Percentiles rank a stretch among this genome's conserved stretches.
Conservation (phyloP, 805 yeast genomes). For the Candida tammaniensis region DNA sequence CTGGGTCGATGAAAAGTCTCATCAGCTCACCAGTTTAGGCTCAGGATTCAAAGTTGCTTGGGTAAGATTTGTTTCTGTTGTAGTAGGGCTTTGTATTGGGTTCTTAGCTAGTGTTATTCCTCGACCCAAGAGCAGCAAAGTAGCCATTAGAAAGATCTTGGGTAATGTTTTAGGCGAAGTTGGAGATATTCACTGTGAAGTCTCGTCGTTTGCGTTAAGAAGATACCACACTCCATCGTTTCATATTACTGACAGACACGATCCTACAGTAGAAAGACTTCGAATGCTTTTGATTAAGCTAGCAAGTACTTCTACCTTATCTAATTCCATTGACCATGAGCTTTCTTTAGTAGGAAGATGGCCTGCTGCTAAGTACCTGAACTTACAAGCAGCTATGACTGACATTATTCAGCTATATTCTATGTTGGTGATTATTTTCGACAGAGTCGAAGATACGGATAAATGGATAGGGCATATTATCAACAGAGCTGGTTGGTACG, state of each 20-base stretch:
- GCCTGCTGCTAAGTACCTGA: constrained; percentile 26
- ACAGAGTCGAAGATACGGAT: constrained; percentile 24
- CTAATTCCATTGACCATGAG: constrained; percentile 28
- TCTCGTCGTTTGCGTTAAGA: constrained; percentile 23
- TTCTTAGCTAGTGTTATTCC: constrained; percentile 31
- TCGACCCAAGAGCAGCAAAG: constrained; percentile 25
- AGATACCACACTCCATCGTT: constrained; percentile 19
- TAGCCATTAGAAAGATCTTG: constrained; percentile 21
- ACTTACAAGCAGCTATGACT: constrained; percentile 19
- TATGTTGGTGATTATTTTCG: constrained; percentile 20
- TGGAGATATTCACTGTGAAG: constrained; percentile 28
- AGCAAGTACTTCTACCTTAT: constrained; percentile 19
- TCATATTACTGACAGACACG: constrained; percentile 20
- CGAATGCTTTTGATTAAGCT: constrained; percentile 19
- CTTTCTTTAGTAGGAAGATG: constrained; percentile 28
- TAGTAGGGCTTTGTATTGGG: constrained; percentile 28
- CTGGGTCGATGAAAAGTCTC: constrained; percentile 24
- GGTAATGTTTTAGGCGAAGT: constrained; percentile 21
- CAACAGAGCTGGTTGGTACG: constrained; percentile 29
- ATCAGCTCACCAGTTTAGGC: constrained; percentile 21
- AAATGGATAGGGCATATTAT: constrained; percentile 26
- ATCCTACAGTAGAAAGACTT: constrained; percentile 18
- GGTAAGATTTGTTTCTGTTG: constrained; percentile 24
- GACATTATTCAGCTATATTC: constrained; percentile 27
- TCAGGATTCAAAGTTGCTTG: constrained; percentile 27